Percentiles rank a stretch among this genome's conserved stretches.
phyloP scores from a whole-genome alignment of 768 basidiomycete genomes.

The Saitozyma podzolica region DNA sequence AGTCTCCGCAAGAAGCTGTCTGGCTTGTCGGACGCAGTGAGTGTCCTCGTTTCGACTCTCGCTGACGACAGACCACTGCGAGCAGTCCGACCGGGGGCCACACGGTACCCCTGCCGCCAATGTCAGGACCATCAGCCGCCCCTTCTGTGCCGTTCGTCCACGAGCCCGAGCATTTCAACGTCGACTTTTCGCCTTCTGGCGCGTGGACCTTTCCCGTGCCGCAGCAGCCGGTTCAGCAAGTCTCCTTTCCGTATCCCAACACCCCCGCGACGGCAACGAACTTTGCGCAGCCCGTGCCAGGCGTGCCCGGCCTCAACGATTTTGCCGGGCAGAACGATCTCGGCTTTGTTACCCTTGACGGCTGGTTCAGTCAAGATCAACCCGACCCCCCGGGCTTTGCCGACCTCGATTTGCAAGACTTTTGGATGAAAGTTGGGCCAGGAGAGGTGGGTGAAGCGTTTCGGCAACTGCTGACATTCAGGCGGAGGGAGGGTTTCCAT shows the following conservation, averaged over 20 bases:
- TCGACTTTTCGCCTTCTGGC: neutral
- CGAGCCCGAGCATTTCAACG: too few relatives aligned
- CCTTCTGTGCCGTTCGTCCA: too few relatives aligned
- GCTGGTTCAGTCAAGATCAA: conserved; percentile 31
- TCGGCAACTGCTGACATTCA: conserved; percentile 12
- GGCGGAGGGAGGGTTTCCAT: conserved; percentile 47
- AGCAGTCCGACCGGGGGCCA: conserved; percentile 30
- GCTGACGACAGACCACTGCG: conserved; percentile 17
- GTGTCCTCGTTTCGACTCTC: conserved; percentile 6
- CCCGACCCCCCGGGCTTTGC: conserved; percentile 16
- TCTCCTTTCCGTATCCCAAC: conserved; percentile 26
- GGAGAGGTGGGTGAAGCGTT: conserved; percentile 33
- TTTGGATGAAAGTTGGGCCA: conserved; percentile 45
- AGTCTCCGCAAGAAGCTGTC: conserved; percentile 35
- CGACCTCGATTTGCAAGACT: conserved; percentile 39
- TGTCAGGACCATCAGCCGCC: neutral
- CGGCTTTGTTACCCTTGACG: conserved; percentile 33
- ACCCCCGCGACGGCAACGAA: conserved; percentile 20
- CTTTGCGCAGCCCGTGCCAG: conserved; percentile 4
- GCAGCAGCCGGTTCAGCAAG: neutral
- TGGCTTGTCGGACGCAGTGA: conserved; percentile 26
- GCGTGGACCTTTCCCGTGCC: conserved; percentile 13
- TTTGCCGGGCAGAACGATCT: conserved; percentile 13
- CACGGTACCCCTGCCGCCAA: conserved; percentile 23
- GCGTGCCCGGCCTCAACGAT: neutral